Base-by-base conservation (phyloP, 495 filamentous ascomycete species). In the Thermothielavioides terrestris region DNA sequence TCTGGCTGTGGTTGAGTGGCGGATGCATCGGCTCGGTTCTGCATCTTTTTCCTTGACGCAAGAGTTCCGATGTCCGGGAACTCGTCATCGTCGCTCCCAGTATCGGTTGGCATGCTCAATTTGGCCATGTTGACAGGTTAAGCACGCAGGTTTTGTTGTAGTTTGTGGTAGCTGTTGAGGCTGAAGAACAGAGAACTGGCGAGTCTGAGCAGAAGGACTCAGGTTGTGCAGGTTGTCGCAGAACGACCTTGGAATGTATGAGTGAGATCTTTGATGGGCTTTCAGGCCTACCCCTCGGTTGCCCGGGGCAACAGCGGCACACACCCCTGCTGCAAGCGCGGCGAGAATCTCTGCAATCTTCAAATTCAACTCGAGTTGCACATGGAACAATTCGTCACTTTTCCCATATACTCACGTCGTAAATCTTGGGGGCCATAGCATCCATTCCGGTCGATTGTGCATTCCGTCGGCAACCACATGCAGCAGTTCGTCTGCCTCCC, bases 51-150 rank as follows among this genome's bases (percentile, higher is more conserved):
- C 6, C 25, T 27, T 2, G 18, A 35, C 2, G 20, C 45, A 6
- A 60, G 42, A 20, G 23, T 27, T 14, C n/a, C 45, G 31, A 59
- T 27, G 23, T 56, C 55, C 30, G 61, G 61, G 70, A 77, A 54
- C 69, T 76, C 57, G 56, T 57, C 47, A 23, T 39, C 44, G 36
- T 57, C 49, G 51, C 32, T 50, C 48, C 44, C 26, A 17, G 32
- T 22, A 4, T 40, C 28, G 9, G 38, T 6, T 4, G 45, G 39
- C 20, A 40, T 35, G 14, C 57, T 48, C 34, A 47, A 20, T 23
- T 48, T 40, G 6, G 49, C 44, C 58, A 54, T 57, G 9, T 7
- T 49, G 3, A 30, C 0, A 6, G 26, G 39, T 28, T 6, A 6
- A 3, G n/a, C 10, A n/a, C n/a, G n/a, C n/a, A n/a, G n/a, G n/a